A percentile compares a stretch with the other conserved stretches of the same genome.
phyloP scores from a whole-genome alignment of 2,329 filamentous ascomycete species.

The Stachybotrys chartarum region DNA sequence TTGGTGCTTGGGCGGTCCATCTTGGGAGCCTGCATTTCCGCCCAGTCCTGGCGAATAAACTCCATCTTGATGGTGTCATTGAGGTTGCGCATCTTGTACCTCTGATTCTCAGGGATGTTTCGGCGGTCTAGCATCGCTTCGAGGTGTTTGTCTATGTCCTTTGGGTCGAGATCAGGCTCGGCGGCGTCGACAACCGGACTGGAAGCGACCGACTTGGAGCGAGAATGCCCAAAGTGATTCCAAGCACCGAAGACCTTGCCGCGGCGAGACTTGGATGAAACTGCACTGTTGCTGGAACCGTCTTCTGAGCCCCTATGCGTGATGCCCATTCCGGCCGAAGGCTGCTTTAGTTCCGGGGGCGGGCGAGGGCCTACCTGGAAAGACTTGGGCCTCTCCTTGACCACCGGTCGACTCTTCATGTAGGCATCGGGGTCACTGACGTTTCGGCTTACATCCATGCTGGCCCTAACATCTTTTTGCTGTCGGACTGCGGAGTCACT shows the following conservation, averaged over 20 bases:
- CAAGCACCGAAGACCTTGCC: constrained; percentile 31
- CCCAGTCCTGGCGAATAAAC: constrained; percentile 85
- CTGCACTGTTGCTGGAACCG: constrained; percentile 18
- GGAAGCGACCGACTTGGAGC: constrained; percentile 25
- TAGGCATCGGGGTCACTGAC: constrained; percentile 11
- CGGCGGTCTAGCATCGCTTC: constrained; percentile 69
- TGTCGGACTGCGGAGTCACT: constrained; percentile 16
- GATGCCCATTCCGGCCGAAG: constrained; percentile 11
- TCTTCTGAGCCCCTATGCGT: constrained; percentile 16
- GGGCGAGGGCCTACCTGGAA: constrained; percentile 30
- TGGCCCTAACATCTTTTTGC: constrained; percentile 11
- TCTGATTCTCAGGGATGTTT: constrained; percentile 89
- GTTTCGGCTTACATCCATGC: constrained; percentile 14
- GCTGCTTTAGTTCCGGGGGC: constrained; percentile 6
- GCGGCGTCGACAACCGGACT: constrained; percentile 27
- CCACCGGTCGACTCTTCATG: constrained; percentile 10
- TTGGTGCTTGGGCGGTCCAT: constrained; percentile 36
- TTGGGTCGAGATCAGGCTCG: constrained; percentile 45
- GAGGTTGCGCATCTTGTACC: constrained; percentile 89
- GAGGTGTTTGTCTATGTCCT: constrained; percentile 49
- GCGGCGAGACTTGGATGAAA: constrained; percentile 30
- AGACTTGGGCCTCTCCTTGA: constrained; percentile 43
- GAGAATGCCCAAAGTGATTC: constrained; percentile 28
- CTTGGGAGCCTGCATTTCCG: constrained; percentile 52
- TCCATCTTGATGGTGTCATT: constrained; percentile 90